Evolutionary conservation across 257 asterid genomes (phyloP), one percentile per base, ranked within the genome.

Genomic region (Solanum infundibuliforme): DNA sequence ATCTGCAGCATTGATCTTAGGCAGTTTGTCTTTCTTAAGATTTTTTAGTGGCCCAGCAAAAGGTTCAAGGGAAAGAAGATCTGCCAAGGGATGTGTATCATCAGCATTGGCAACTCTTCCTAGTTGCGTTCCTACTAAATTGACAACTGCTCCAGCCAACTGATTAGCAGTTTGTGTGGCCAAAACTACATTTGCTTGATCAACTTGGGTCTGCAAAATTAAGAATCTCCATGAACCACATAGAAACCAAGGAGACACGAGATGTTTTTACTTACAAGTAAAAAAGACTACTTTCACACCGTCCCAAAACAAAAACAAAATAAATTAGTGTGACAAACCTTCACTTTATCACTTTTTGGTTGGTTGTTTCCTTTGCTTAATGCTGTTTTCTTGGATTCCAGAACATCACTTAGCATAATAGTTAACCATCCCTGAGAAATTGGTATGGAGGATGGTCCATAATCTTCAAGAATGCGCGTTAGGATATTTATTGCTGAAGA

Each of bases 401-500:
- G 92, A 88, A 94, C 87, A 89, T 97, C 98, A 25, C 92, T 90
- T 65, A 97, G 91, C 91, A 96, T 91, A 86, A 97, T 84, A 87
- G 97, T 93, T 89, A 97, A 91, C 99, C 99, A 97, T 90, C 96
- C 99, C 92, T 97, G 99, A 91, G 99, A 96, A 87, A 96, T 96
- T 35, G 98, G 95, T 73, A 97, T 60, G 52, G 98, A 92, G 43
- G 98, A 96, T 84, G 99, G 99, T 84, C 99, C 99, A 90, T 94
- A 97, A 91, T 96, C 99, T 90, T 97, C 98, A 89, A 97, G 98
- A 91, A 97, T 91, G 90, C 87, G 95, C 20, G 98, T 93, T 88
- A 97, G 98, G 89, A 97, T 96, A 89, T 90, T 93, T 90, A 94
- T 94, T 77, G 99, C 98, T 18, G 99, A 97, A 90, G 95, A 91